Evolutionary conservation across 2,329 filamentous ascomycete genomes (phyloP).

Genomic region (Penicillium corylophilum): DNA sequence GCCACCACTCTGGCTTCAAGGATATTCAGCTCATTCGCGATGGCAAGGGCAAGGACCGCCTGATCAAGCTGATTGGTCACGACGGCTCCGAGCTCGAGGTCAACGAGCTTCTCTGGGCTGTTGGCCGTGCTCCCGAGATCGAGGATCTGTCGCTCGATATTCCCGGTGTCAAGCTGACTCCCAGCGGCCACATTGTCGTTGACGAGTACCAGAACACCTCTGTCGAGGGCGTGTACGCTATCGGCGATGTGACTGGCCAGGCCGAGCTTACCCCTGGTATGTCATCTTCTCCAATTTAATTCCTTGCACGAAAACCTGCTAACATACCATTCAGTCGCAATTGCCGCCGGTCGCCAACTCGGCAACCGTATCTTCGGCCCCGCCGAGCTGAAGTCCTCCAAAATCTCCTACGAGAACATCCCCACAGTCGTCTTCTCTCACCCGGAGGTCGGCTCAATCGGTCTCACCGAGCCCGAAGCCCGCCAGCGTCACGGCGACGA

Average conservation of each 20-base stretch:
- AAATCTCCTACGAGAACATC: constrained; percentile 51
- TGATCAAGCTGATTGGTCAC: constrained; percentile 45
- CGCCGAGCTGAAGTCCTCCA: constrained; percentile 43
- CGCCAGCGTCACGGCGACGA: constrained; percentile 49
- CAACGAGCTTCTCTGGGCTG: constrained; percentile 53
- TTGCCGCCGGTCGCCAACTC: constrained; percentile 52
- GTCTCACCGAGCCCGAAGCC: constrained; percentile 52
- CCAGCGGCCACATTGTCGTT: constrained; percentile 44
- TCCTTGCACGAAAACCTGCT: neutral
- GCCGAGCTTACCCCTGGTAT: constrained; percentile 52
- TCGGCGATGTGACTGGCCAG: constrained; percentile 54
- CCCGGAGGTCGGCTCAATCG: constrained; percentile 51
- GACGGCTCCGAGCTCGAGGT: constrained; percentile 47
- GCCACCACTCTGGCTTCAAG: constrained; percentile 47
- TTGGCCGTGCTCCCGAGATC: constrained; percentile 49
- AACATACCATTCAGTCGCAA: constrained; percentile 42
- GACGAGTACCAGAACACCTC: constrained; percentile 54
- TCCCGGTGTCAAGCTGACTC: constrained; percentile 42
- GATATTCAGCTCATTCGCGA: constrained; percentile 47
- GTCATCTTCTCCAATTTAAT: constrained; percentile 2
- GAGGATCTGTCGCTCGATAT: constrained; percentile 44
- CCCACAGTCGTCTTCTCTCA: constrained; percentile 55
- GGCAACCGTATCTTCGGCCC: constrained; percentile 52
- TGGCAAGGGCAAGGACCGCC: constrained; percentile 48
- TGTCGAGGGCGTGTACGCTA: constrained; percentile 48